Evolutionary conservation across 2,329 filamentous ascomycete genomes (phyloP), one percentile per base, ranked within the genome.

Genomic region (Aspergillus ibericus): DNA sequence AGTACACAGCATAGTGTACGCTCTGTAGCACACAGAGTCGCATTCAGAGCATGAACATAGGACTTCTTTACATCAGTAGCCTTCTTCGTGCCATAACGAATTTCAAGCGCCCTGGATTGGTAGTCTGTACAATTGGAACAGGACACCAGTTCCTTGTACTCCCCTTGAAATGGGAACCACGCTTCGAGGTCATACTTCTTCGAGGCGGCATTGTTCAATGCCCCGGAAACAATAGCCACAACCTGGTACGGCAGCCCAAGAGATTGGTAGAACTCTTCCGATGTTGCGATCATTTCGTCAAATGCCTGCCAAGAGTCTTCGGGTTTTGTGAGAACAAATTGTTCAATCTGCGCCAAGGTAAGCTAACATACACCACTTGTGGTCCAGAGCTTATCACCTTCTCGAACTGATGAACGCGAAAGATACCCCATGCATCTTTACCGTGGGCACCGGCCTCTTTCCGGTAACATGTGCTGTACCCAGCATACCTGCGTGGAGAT

Each of bases 61-160:
- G 92, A 89, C 85, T 98, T 99, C 76, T 89, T 89, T 59, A 84
- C 83, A 65, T 93, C 91, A 27, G 88, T 93, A 76, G 90, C 88
- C 73, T 88, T 90, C 84, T 97, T 98, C 61, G 87, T 83, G 49
- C 95, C 93, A 70, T 88, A 96, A 59, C 95, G 86, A 68, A 99
- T 96, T 77, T 98, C 93, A 12, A 99, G 84, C 67, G 92, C 93
- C 57, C 95, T 86, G 22, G 92, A 92, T 81, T 99, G 95, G 81
- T 98, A 98, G 75, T 98, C 93, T 46, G 92, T 96, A 82, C 95
- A 99, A 80, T 99, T 99, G 61, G 92, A 96, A 84, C 93, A 96
- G 18, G 91, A 96, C 52, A 98, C 95, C 27, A 99, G 85, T 80
- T 98, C 95, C 80, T 98, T 98, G 84, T 98, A 99, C 78, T 98